A percentile compares a stretch with the other conserved stretches of the same genome.
These are phyloP conservation scores for Saccharomycopsis capsularis DNA, from an alignment of 805 yeast species.

Conservation along the genomic window DNA sequence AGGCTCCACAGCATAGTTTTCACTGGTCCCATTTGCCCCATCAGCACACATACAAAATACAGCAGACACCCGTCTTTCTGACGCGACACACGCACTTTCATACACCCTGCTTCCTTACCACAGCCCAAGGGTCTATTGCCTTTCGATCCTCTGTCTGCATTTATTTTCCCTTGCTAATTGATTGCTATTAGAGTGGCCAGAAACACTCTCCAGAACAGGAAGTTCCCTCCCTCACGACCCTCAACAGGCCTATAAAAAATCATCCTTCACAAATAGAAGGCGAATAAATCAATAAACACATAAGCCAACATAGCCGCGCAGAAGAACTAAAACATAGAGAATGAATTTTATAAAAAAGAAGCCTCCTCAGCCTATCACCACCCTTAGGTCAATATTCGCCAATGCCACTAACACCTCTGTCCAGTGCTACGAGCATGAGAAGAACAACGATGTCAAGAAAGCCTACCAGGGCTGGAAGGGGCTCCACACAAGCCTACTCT, in stretches of 20 bases:
- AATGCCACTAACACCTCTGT: constrained; percentile 56
- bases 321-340: not conserved
- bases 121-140: too few relatives aligned
- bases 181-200: too few relatives aligned
- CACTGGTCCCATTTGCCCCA: too few relatives aligned
- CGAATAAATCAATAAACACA: not conserved
- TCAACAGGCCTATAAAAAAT: not conserved
- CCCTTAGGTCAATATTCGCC: constrained; percentile 51
- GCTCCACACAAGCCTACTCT: constrained; percentile 54
- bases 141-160: too few relatives aligned
- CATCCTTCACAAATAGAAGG: not conserved
- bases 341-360: constrained; percentile 41
- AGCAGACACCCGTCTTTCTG: too few relatives aligned
- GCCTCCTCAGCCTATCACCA: constrained; percentile 55
- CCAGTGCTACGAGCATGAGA: constrained; percentile 51
- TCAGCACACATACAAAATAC: too few relatives aligned
- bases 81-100: too few relatives aligned
- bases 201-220: too few relatives aligned
- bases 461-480: constrained; percentile 71
- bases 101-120: too few relatives aligned
- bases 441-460: constrained; percentile 41
- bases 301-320: not conserved
- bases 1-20: too few relatives aligned
- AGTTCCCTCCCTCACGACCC: not conserved
- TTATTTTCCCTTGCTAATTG: too few relatives aligned